Evolutionary conservation across 331 rosid species (phyloP).

Genomic region (Arachis monticola): DNA sequence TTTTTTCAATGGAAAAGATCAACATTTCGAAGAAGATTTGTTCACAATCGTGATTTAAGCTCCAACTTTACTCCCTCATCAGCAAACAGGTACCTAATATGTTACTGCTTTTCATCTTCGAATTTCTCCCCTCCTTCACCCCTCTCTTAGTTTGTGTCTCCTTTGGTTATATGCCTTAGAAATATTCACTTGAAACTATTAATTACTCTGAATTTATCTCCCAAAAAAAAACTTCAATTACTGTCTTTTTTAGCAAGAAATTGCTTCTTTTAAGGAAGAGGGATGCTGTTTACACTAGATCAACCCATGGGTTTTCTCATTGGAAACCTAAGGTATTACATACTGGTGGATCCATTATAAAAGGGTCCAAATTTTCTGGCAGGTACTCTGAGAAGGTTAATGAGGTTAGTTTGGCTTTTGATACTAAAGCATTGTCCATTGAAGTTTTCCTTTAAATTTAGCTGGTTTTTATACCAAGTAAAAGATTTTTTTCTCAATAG

Average conservation of each 20-base stretch:
- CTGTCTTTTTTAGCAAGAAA: constrained; percentile 66
- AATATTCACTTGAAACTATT: constrained; percentile 33
- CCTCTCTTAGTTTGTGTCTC: background rate
- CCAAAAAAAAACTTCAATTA: no score
- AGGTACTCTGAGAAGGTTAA: constrained; percentile 78
- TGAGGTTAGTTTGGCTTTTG: constrained; percentile 73
- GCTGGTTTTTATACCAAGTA: constrained; percentile 28
- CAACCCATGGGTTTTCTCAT: constrained; percentile 83
- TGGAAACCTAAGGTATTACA: constrained; percentile 89
- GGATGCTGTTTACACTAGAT: constrained; percentile 88
- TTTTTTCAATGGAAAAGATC: constrained; percentile 94
- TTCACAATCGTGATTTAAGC: constrained; percentile 50
- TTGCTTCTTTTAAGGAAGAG: constrained; percentile 80
- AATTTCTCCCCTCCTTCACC: background rate
- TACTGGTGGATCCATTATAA: constrained; percentile 89
- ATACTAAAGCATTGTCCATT: background rate
- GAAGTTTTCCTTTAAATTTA: constrained; percentile 23
- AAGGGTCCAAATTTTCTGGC: constrained; percentile 96
- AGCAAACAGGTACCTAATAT: constrained; percentile 63
- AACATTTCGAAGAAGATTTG: constrained; percentile 55
- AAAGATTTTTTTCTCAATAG: constrained; percentile 17
- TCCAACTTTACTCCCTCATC: constrained; percentile 59
- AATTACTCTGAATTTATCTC: constrained; percentile 13
- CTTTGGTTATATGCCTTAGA: constrained; percentile 37
- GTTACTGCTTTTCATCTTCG: constrained; percentile 21